phyloP scores from a whole-genome alignment of 495 filamentous ascomycete species.

The Tuber calosporum region DNA sequence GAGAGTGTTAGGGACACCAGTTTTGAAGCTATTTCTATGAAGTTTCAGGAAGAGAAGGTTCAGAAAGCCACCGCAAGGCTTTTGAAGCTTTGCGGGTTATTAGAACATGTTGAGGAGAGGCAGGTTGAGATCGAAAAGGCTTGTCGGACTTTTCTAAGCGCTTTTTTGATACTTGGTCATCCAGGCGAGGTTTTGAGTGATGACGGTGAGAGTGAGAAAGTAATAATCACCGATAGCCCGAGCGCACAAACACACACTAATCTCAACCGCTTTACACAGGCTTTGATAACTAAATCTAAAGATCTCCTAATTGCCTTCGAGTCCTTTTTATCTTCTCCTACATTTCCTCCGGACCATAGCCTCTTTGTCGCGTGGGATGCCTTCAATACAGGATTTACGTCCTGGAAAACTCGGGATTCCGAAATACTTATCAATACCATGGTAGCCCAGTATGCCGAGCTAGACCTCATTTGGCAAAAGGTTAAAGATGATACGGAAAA shows the following conservation, averaged over 20 bases:
- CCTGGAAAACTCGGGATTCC: constrained; percentile 92
- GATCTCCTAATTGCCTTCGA: constrained; percentile 80
- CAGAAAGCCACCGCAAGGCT: constrained; percentile 62
- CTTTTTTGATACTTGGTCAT: constrained; percentile 87
- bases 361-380: constrained; percentile 66
- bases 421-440: constrained; percentile 85
- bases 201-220: constrained; percentile 75
- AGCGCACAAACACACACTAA: constrained; percentile 45
- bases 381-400: constrained; percentile 85
- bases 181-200: constrained; percentile 80
- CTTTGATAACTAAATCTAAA: constrained; percentile 78
- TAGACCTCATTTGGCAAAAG: constrained; percentile 93
- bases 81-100: constrained; percentile 67
- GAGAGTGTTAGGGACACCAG: constrained; percentile 63
- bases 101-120: constrained; percentile 51
- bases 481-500: constrained; percentile 84
- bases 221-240: constrained; percentile 43
- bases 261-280: constrained; percentile 46
- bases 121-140: constrained; percentile 68
- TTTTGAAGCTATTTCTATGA: constrained; percentile 72
- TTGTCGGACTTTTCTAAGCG: constrained; percentile 82
- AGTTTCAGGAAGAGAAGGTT: constrained; percentile 70
- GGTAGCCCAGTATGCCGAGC: constrained; percentile 88
- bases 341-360: constrained; percentile 54
- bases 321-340: constrained; percentile 58